These are phyloP conservation scores for Anastatica hierochuntica DNA, from an alignment of 345 rosid species.

Conservation along the genomic window DNA sequence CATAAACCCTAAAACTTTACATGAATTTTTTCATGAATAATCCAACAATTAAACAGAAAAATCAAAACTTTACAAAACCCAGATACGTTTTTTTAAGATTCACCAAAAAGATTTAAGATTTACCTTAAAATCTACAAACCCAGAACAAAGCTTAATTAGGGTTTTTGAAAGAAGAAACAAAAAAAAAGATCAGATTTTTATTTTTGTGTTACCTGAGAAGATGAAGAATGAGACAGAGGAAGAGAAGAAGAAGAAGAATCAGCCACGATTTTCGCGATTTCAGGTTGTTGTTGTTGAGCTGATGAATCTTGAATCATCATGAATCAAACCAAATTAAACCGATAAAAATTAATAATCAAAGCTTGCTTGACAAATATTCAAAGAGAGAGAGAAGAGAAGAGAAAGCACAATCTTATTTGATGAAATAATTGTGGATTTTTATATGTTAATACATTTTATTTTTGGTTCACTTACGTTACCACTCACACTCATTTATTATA, in stretches of 20 bases:
- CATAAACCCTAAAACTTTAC: background rate
- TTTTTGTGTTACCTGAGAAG: slow-evolving; percentile 18
- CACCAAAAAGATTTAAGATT: slow-evolving; percentile 1
- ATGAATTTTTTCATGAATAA: too few species aligned
- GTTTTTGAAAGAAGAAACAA: background rate
- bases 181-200: too few species aligned
- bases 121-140: slow-evolving; percentile 1
- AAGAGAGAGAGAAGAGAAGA: background rate
- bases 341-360: background rate
- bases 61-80: background rate
- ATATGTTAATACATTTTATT: background rate
- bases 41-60: too few species aligned
- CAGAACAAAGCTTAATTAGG: background rate
- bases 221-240: slow-evolving; percentile 1
- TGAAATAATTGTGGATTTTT: slow-evolving; percentile 6
- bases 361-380: slow-evolving; percentile 19
- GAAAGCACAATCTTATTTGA: background rate
- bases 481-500: slow-evolving; percentile 8
- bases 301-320: slow-evolving; percentile 21
- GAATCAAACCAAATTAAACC: slow-evolving; percentile 12
- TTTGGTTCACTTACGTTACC: slow-evolving; percentile 1
- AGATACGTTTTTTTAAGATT: background rate
- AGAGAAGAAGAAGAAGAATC: slow-evolving; percentile 17
- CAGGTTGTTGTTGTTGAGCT: slow-evolving; percentile 19
- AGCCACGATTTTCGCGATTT: slow-evolving; percentile 9